These are phyloP conservation scores for Geotrichum fermentans DNA, from an alignment of 1,139 yeast genomes.

Conservation along the genomic window DNA sequence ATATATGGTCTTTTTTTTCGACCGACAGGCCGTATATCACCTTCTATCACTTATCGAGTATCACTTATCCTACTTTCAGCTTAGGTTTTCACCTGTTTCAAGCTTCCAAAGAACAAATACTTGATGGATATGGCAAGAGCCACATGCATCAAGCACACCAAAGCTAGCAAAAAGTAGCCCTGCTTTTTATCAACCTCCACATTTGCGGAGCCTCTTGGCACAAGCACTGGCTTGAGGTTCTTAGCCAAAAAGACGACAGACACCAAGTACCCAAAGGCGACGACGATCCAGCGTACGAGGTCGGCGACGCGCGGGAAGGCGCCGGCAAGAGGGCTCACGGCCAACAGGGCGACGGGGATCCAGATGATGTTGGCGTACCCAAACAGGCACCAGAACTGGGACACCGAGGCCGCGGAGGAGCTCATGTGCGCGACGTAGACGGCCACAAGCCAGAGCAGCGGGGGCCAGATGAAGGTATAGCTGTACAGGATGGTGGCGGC, in stretches of 20 bases:
- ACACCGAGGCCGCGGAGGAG: conserved; percentile 36
- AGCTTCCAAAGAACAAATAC: conserved; percentile 34
- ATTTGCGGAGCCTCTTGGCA: conserved; percentile 31
- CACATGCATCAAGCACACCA: conserved; percentile 36
- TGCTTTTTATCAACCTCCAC: conserved; percentile 31
- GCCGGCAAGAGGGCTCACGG: conserved; percentile 41
- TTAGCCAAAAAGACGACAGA: conserved; percentile 39
- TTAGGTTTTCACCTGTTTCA: conserved; percentile 7
- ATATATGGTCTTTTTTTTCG: not conserved
- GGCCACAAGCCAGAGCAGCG: conserved; percentile 47
- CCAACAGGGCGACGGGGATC: conserved; percentile 69
- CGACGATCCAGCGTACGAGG: conserved; percentile 38
- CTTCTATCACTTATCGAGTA: no score
- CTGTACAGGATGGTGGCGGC: conserved; percentile 68
- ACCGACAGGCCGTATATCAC: no score
- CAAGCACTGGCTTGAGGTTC: conserved; percentile 36
- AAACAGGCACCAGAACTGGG: conserved; percentile 54
- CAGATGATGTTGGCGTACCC: conserved; percentile 77
- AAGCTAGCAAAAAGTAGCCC: conserved; percentile 33
- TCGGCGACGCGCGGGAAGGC: conserved; percentile 34
- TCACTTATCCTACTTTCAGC: no score
- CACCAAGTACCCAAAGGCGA: conserved; percentile 37
- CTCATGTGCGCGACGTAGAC: conserved; percentile 38
- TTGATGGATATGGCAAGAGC: conserved; percentile 40
- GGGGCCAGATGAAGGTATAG: conserved; percentile 62